Percentiles rank a stretch among this genome's conserved stretches.
Conservation (phyloP, 2,329 filamentous ascomycete species). For the Spiromastix sp. region DNA sequence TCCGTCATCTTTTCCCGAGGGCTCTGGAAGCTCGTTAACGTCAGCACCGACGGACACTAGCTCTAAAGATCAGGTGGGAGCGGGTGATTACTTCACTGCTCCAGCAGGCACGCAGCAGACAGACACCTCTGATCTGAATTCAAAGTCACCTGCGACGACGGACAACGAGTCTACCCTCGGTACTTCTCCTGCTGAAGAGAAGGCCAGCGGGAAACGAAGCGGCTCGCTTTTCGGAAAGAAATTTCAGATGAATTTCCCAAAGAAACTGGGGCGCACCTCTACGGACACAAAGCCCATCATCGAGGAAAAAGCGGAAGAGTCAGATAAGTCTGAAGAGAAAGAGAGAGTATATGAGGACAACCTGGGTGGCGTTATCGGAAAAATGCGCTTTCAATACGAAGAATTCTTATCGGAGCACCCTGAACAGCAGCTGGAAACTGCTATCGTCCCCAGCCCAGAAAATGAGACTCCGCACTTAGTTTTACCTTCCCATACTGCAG, state of each 20-base stretch:
- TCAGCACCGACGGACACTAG: conserved; percentile 21
- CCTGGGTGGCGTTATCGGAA: conserved; percentile 36
- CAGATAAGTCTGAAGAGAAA: conserved; percentile 40
- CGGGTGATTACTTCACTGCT: conserved; percentile 9
- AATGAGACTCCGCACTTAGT: conserved; percentile 36
- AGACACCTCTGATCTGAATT: conserved; percentile 19
- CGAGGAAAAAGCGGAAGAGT: conserved; percentile 60
- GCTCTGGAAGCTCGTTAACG: conserved; percentile 21
- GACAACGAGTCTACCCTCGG: conserved; percentile 8
- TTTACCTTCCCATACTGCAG: conserved; percentile 42
- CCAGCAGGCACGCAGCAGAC: conserved; percentile 6
- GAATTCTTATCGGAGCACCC: conserved; percentile 30
- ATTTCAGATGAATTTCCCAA: conserved; percentile 65
- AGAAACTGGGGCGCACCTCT: conserved; percentile 63
- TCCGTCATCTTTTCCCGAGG: conserved; percentile 14
- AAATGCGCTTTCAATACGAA: conserved; percentile 37
- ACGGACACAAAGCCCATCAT: conserved; percentile 61
- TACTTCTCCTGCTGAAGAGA: conserved; percentile 31
- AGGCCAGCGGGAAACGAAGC: conserved; percentile 48
- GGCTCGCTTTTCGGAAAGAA: conserved; percentile 68
- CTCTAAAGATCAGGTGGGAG: conserved; percentile 2
- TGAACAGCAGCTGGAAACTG: conserved; percentile 25
- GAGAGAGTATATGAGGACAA: conserved; percentile 37
- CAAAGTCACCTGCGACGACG: conserved; percentile 20
- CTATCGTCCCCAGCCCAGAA: conserved; percentile 33